Conservation (phyloP, 352 stramenopile species). For the Phytophthora brassicae region DNA sequence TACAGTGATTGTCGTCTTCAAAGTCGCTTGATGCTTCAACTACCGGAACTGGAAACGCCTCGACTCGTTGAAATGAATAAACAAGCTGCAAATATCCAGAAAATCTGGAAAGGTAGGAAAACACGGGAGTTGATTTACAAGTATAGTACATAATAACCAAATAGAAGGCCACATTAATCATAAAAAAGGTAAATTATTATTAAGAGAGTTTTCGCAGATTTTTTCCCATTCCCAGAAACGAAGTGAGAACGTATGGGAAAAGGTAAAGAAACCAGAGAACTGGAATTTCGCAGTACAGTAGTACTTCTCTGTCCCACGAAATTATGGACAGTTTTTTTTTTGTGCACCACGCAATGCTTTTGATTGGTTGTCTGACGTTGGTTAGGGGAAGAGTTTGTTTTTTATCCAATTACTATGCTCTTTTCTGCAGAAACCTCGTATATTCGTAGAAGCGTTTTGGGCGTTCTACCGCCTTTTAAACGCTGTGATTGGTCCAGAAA, state of each 20-base stretch:
- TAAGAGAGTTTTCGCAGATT: background rate
- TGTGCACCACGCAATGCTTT: too few relatives aligned
- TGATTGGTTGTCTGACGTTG: too few relatives aligned
- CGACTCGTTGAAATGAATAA: slow-evolving; percentile 34
- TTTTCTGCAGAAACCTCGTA: too few relatives aligned
- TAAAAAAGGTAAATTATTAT: too few relatives aligned
- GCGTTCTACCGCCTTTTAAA: too few relatives aligned
- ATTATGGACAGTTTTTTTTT: too few relatives aligned
- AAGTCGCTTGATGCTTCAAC: slow-evolving; percentile 34
- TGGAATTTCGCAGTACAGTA: background rate
- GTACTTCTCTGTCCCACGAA: background rate
- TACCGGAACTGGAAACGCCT: slow-evolving; percentile 46
- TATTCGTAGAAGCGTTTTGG: too few relatives aligned
- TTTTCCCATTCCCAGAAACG: background rate
- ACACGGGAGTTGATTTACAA: slow-evolving; percentile 54
- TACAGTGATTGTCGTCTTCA: slow-evolving; percentile 51
- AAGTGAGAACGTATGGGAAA: background rate
- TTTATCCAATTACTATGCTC: too few relatives aligned
- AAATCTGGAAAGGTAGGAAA: slow-evolving; percentile 53
- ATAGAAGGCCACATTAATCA: too few relatives aligned
- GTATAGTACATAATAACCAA: too few relatives aligned
- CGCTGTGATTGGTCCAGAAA: background rate
- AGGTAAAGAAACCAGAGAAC: background rate
- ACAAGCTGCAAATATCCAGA: slow-evolving; percentile 51
- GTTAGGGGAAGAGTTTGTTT: too few relatives aligned